Base-by-base conservation (phyloP, 2,329 filamentous ascomycete species). In the Monosporascus sp. region DNA sequence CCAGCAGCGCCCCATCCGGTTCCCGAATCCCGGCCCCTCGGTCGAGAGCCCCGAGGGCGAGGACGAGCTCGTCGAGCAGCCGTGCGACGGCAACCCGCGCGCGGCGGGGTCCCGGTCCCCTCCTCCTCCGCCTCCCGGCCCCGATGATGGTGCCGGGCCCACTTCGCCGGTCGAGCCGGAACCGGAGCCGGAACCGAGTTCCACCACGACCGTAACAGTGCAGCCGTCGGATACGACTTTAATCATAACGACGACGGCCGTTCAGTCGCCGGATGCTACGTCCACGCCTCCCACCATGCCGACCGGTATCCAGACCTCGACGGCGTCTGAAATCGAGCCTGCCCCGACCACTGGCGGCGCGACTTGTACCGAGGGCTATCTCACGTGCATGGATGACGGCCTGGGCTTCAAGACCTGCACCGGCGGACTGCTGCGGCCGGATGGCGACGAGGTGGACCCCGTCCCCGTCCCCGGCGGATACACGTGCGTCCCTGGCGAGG, bases 11-110 rank as follows among this genome's bases (percentile, higher is more conserved):
- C 37, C 65, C 54, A 75, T 87, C 49, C 68, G 72, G 9, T 90
- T 84, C 71, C 86, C 87, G 0, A 69, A 84, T 49, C 80, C 86
- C 0, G 87, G 87, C 42, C 54, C 74, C 4, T 76, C 74, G 2
- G 70, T 88, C 36, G 72, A 80, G 31, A 70, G 68, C 2, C 64
- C 64, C 24, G 68, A 71, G 22, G 53, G 70, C 41, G 20, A 64
- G 0, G 54, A 57, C 18, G 69, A 74, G 39, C 54, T 69, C 5
- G 66, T 66, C 48, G 49, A 55, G 52, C 66, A 68, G 51, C 37
- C 51, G 5, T 69, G 67, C 37, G 64, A 68, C 48, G 65, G 66
- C 0, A 68, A 69, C 34, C 62, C 66, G 6, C 60, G 60, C 3
- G 60, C 57, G 4, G 57, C 51, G 25, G 44, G 1, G 4, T 1